Base-by-base conservation (phyloP, 257 asterid genomes). In the Marsdenia floribunda region DNA sequence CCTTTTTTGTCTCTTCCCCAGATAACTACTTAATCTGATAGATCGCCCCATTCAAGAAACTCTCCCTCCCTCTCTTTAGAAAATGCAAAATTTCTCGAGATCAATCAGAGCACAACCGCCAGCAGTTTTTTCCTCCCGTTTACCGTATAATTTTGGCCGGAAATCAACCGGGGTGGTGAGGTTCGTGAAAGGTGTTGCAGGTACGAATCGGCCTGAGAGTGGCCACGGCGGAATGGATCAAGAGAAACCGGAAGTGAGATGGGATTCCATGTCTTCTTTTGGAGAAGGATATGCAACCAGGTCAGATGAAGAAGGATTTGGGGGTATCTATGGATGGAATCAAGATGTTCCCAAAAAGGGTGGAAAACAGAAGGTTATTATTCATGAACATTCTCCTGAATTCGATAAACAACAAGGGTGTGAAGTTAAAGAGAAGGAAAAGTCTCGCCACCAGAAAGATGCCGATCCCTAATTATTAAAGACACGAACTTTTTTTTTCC, bases 221-320 rank as follows among this genome's bases (percentile, higher is more conserved):
- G 37, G 0, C 3, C 24, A 14, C 11, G 50, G 4, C 0, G 38
- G 24, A 18, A 65, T 37, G 74, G 70, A 72, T 15, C 44, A 73
- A 8, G 52, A 65, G 24, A 38, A 35, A 0, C 52, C 42, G 21
- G 50, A 29, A 14, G 37, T 21, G 63, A 38, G 9, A 22, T 82
- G 88, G 81, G 93, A 89, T 29, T 19, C 81, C 22, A 90, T 90
- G 77, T 70, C 84, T 1, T 87, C 89, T 0, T 81, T 84, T 1
- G 97, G 97, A 5, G 97, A 89, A 61, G 96, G 86, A 42, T 89
- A 92, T 16, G 82, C 89, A 8, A 81, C 92, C 37, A 85, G 96
- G 82, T 80, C 86, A 4, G 96, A 90, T 8, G 97, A 89, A 47
- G 96, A 92, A 74, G 97, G 97, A 15, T 89, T 87, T 65, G 96